These are phyloP conservation scores for Aspergillus sp. DNA, from an alignment of 2,329 filamentous ascomycete genomes.

Conservation along the genomic window DNA sequence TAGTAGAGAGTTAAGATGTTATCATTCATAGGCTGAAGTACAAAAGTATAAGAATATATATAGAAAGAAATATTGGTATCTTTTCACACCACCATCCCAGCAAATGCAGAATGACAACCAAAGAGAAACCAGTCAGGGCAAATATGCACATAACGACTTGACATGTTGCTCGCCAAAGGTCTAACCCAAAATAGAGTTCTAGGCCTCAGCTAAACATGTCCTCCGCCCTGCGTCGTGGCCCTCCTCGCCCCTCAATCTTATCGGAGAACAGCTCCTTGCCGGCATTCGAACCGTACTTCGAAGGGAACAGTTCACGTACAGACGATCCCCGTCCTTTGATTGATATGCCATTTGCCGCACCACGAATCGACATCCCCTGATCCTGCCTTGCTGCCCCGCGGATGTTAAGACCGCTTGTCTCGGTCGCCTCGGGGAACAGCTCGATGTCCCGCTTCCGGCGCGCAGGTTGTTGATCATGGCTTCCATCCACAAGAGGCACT, in stretches of 20 bases:
- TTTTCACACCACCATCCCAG: not conserved
- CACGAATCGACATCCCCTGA: constrained; percentile 42
- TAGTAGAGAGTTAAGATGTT: not conserved
- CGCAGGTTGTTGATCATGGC: constrained; percentile 27
- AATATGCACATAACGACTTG: not conserved
- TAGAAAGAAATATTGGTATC: constrained; percentile 12
- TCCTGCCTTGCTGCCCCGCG: constrained; percentile 57
- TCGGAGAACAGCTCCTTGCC: constrained; percentile 71
- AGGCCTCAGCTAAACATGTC: constrained; percentile 67
- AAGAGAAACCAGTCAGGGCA: not conserved
- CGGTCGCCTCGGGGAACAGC: constrained; percentile 41
- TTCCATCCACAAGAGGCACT: constrained; percentile 53
- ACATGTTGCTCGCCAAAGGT: not conserved
- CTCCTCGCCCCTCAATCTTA: constrained; percentile 59
- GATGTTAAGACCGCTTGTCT: constrained; percentile 56
- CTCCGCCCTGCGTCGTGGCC: constrained; percentile 67
- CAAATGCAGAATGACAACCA: not conserved
- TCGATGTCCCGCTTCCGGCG: constrained; percentile 38
- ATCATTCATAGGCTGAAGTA: not conserved
- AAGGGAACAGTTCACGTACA: constrained; percentile 70
- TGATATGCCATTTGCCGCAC: constrained; percentile 55
- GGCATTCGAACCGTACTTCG: constrained; percentile 58
- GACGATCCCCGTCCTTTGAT: constrained; percentile 72
- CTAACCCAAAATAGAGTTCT: not conserved
- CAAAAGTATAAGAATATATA: constrained; percentile 2